Evolutionary conservation across 2,329 filamentous ascomycete genomes (phyloP).

Genomic region (Penicillium hesseltinei): DNA sequence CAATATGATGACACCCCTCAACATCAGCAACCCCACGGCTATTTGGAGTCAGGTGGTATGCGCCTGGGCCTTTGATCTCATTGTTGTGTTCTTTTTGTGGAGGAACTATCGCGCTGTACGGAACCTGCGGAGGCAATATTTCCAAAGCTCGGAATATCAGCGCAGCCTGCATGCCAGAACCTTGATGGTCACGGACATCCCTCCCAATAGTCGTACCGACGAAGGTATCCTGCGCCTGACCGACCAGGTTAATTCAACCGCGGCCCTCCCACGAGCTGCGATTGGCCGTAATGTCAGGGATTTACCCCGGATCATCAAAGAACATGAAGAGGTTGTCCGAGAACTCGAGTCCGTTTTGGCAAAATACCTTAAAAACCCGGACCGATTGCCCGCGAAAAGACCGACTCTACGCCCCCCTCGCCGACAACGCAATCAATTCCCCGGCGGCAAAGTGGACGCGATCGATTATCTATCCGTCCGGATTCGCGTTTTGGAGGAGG

Average conservation of each 20-base stretch:
- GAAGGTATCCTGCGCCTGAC: slow-evolving; percentile 84
- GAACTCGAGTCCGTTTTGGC: slow-evolving; percentile 80
- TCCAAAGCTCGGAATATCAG: slow-evolving; percentile 84
- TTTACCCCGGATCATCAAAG: slow-evolving; percentile 76
- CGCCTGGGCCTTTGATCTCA: slow-evolving; percentile 67
- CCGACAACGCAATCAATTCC: slow-evolving; percentile 68
- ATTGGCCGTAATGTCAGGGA: slow-evolving; percentile 91
- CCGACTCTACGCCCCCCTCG: slow-evolving; percentile 79
- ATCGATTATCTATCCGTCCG: slow-evolving; percentile 89
- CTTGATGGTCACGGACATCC: slow-evolving; percentile 76
- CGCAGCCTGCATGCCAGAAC: slow-evolving; percentile 74
- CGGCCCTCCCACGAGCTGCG: slow-evolving; percentile 73
- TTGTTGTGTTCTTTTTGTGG: slow-evolving; percentile 81
- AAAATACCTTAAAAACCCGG: slow-evolving; percentile 85
- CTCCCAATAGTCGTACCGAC: slow-evolving; percentile 71
- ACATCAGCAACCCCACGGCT: slow-evolving; percentile 42
- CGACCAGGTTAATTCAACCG: slow-evolving; percentile 74
- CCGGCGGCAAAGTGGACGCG: slow-evolving; percentile 76
- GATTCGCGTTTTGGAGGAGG: slow-evolving; percentile 75
- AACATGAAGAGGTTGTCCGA: slow-evolving; percentile 78
- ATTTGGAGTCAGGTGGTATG: slow-evolving; percentile 61
- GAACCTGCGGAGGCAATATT: slow-evolving; percentile 71
- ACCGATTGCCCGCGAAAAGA: slow-evolving; percentile 70
- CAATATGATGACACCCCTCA: slow-evolving; percentile 51
- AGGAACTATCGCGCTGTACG: slow-evolving; percentile 78